Percentiles rank a stretch among this genome's conserved stretches.
These are phyloP conservation scores for Diaporthe citrichinensis DNA, from an alignment of 2,329 filamentous ascomycete species.

Conservation along the genomic window DNA sequence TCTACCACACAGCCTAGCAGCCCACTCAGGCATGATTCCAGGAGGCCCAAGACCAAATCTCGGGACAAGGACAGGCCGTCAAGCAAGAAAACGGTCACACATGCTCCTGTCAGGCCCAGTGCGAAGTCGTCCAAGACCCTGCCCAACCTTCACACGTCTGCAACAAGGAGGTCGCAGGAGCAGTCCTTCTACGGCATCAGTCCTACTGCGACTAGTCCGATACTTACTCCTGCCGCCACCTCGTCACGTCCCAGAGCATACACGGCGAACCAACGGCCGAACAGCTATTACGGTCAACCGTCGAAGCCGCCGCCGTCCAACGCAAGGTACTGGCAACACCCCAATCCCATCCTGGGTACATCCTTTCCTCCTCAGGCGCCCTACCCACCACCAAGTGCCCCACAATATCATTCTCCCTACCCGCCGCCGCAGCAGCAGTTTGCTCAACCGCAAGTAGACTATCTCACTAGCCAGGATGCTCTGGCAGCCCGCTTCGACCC, in stretches of 20 bases:
- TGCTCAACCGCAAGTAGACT: constrained; percentile 36
- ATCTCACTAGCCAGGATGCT: constrained; percentile 26
- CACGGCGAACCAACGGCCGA: constrained; percentile 51
- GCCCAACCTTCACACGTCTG: constrained; percentile 46
- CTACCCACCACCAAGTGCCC: constrained; percentile 45
- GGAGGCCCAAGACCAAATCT: constrained; percentile 50
- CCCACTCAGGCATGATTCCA: constrained; percentile 50
- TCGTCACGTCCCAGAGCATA: constrained; percentile 57
- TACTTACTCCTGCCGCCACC: constrained; percentile 42
- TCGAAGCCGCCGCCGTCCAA: constrained; percentile 55
- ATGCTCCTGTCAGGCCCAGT: constrained; percentile 43
- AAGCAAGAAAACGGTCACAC: constrained; percentile 48
- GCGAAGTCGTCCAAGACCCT: constrained; percentile 57
- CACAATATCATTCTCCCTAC: constrained; percentile 43
- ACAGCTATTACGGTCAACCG: constrained; percentile 54
- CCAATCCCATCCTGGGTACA: constrained; percentile 47
- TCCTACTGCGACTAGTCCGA: constrained; percentile 46
- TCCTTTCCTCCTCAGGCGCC: constrained; percentile 49
- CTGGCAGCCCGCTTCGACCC: constrained; percentile 26
- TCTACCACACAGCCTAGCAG: constrained; percentile 57
- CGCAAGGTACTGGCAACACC: constrained; percentile 50
- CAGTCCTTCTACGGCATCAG: constrained; percentile 59
- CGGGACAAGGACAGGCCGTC: constrained; percentile 46
- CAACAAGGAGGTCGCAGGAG: constrained; percentile 51
- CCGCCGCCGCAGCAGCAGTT: constrained; percentile 34